Evolutionary conservation across 2,329 filamentous ascomycete genomes (phyloP).

Genomic region (Cercospora berteroae): DNA sequence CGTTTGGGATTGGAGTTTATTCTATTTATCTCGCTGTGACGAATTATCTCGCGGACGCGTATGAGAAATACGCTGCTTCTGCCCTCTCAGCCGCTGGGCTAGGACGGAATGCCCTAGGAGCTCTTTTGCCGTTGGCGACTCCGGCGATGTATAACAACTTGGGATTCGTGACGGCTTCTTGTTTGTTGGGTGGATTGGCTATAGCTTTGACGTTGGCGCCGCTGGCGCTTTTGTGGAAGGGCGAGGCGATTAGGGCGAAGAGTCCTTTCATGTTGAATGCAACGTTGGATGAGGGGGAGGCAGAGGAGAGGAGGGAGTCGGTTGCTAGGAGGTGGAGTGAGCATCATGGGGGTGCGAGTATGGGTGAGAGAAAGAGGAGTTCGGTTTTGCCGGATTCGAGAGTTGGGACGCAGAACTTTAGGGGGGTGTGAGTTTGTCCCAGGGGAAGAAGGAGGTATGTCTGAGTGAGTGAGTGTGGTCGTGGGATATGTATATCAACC

Average conservation of each 20-base stretch:
- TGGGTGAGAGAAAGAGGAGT: not conserved
- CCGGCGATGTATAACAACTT: conserved; percentile 46
- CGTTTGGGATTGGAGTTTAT: conserved; percentile 54
- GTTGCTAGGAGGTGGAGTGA: not conserved
- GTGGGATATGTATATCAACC: not conserved
- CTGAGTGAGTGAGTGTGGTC: not conserved
- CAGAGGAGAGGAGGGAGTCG: conserved; percentile 23
- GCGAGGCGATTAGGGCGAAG: conserved; percentile 28
- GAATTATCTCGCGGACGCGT: conserved; percentile 50
- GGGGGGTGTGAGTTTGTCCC: not conserved
- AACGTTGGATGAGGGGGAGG: conserved; percentile 30
- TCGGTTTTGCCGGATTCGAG: conserved; percentile 2
- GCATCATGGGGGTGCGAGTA: not conserved
- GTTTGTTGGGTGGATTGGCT: conserved; percentile 44
- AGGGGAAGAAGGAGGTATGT: not conserved
- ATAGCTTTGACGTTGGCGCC: conserved; percentile 44
- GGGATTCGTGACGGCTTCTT: conserved; percentile 49
- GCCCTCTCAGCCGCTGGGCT: conserved; percentile 47
- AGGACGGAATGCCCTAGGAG: conserved; percentile 47
- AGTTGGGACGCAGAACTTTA: not conserved
- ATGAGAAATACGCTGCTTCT: conserved; percentile 48
- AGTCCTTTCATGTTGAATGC: conserved; percentile 35
- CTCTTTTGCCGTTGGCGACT: conserved; percentile 48
- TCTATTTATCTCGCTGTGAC: conserved; percentile 52
- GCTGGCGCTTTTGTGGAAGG: conserved; percentile 39